A percentile compares a stretch with the other conserved stretches of the same genome.
phyloP scores from a whole-genome alignment of 805 yeast species.

The Lipomyces oligophaga region DNA sequence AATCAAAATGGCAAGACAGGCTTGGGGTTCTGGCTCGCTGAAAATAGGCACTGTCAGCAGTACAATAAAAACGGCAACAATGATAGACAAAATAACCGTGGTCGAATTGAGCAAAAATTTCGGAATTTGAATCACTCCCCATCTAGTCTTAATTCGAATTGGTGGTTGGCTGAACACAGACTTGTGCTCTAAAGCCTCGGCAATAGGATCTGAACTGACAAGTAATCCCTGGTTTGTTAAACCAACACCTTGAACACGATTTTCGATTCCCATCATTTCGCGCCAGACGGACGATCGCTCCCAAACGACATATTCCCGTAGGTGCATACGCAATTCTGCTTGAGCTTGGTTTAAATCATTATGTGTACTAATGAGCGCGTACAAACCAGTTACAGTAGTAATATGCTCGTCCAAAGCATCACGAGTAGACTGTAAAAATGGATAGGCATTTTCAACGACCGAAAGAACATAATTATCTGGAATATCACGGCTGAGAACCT shows the following conservation, averaged over 20 bases:
- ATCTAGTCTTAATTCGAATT: conserved; percentile 15
- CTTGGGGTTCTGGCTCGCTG: conserved; percentile 60
- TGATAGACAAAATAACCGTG: conserved; percentile 45
- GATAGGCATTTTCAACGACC: conserved; percentile 46
- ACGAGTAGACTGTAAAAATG: conserved; percentile 52
- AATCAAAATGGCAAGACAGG: conserved; percentile 79
- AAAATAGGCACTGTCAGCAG: conserved; percentile 44
- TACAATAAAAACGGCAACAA: conserved; percentile 48
- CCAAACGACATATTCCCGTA: conserved; percentile 94
- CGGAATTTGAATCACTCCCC: conserved; percentile 36
- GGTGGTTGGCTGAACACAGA: conserved; percentile 14
- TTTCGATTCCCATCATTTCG: conserved; percentile 86
- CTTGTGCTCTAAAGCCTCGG: conserved; percentile 21
- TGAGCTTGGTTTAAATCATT: conserved; percentile 44
- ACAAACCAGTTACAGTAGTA: conserved; percentile 50
- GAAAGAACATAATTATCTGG: conserved; percentile 45
- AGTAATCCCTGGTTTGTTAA: conserved; percentile 20
- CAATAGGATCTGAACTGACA: conserved; percentile 20
- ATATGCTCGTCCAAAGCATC: conserved; percentile 51
- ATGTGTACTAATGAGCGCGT: conserved; percentile 50
- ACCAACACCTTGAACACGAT: conserved; percentile 73
- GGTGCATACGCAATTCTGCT: conserved; percentile 48
- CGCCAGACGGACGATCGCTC: conserved; percentile 98
- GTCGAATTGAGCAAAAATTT: conserved; percentile 40
- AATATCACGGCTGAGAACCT: conserved; percentile 60